These are phyloP conservation scores for Elaeagnus macrophylla DNA, from an alignment of 306 rosid species.

Conservation along the genomic window DNA sequence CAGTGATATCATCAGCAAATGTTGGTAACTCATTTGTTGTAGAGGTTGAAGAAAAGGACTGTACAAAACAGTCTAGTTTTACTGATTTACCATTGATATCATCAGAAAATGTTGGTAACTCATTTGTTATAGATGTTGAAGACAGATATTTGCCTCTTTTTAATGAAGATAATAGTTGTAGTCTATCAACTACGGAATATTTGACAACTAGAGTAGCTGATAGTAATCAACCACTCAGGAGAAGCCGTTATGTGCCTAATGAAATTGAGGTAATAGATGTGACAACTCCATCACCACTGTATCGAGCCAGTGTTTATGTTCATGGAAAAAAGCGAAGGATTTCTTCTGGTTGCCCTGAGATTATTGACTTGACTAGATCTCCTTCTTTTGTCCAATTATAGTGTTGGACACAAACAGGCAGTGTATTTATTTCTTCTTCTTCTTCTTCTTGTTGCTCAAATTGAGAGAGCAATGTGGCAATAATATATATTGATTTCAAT, in stretches of 20 bases:
- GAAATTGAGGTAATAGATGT: slow-evolving; percentile 65
- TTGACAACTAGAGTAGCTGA: slow-evolving; percentile 12
- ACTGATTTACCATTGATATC: slow-evolving; percentile 11
- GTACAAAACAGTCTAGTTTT: slow-evolving; percentile 14
- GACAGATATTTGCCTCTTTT: slow-evolving; percentile 6
- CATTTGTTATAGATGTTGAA: slow-evolving; percentile 20
- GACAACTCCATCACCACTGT: slow-evolving; percentile 66
- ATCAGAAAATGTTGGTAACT: slow-evolving; percentile 9
- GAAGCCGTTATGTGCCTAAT: slow-evolving; percentile 18
- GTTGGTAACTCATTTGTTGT: slow-evolving; percentile 1
- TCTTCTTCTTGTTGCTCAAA: not conserved
- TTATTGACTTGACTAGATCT: slow-evolving; percentile 65
- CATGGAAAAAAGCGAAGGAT: slow-evolving; percentile 47
- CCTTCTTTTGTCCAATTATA: slow-evolving; percentile 61
- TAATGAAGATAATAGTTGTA: slow-evolving; percentile 5
- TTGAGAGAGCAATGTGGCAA: too few relatives aligned
- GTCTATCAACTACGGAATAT: slow-evolving; percentile 18
- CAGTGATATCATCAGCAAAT: slow-evolving; percentile 12
- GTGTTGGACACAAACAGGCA: not conserved
- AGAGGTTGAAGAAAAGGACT: slow-evolving; percentile 32
- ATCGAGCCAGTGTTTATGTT: slow-evolving; percentile 33
- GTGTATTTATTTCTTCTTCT: not conserved
- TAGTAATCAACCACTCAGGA: slow-evolving; percentile 9
- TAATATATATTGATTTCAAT: too few relatives aligned
- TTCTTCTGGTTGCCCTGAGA: slow-evolving; percentile 29